Evolutionary conservation across 345 rosid genomes (phyloP), one percentile per base, ranked within the genome.

Genomic region (Eucalyptus coolabah): DNA sequence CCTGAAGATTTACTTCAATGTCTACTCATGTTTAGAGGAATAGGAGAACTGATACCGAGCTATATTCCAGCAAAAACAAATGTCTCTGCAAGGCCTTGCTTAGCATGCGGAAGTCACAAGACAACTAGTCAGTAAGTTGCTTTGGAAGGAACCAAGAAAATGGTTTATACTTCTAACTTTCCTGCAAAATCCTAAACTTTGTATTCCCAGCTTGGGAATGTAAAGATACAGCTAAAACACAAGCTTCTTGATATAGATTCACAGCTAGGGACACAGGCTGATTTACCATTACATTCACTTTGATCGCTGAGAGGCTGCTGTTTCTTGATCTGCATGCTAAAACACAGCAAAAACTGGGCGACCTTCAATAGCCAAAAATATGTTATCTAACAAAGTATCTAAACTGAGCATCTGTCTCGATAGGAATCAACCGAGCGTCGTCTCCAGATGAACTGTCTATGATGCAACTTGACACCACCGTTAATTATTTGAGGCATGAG

Each of bases 31-130:
- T 83, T 86, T 93, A 86, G 69, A 92, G 93, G 92, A 91, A 91
- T 69, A 89, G 89, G 72, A 89, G 90, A 82, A 89, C 89, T 47
- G 95, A 95, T 12, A 67, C 89, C 26, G 94, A 93, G 37, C 89
- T 89, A 49, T 88, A 92, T 90, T 92, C 94, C 50, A 90, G 94
- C 92, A 94, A 93, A 91, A 93, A 92, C 94, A 94, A 94, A 89
- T 93, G 93, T 56, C 93, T 94, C 83, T 87, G 95, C 50, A 95
- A 94, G 93, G 97, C 96, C 97, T 88, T 95, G 93, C 95, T 95
- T 80, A 94, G 98, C 94, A 90, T 95, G 94, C 91, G 93, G 91
- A 95, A 92, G 92, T 87, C 96, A 45, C 93, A 89, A 91, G 90
- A 63, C 34, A 63, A 30, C 72, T 19, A 19, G 59, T 53, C 59